These are phyloP conservation scores for Trametes sp. DNA, from an alignment of 1,284 basidiomycete genomes.

Conservation along the genomic window DNA sequence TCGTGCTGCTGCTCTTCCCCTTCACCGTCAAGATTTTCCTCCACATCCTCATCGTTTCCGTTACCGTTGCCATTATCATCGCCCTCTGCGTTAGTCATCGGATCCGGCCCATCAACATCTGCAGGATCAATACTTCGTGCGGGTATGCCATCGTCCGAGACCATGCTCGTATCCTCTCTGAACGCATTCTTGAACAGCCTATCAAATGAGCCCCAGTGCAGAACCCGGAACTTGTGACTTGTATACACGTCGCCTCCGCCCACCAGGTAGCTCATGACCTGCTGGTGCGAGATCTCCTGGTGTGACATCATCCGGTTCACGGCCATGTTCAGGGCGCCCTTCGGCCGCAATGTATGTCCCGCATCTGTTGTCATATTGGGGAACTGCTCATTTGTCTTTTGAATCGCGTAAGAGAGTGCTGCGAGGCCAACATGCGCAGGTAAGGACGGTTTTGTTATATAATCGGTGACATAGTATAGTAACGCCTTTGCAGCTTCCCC, in stretches of 20 bases:
- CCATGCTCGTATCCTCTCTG: too few relatives aligned
- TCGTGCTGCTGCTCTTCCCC: not conserved
- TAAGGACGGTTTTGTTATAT: slow-evolving; percentile 39
- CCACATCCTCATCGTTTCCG: too few relatives aligned
- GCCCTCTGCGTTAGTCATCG: too few relatives aligned
- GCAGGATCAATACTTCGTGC: too few relatives aligned
- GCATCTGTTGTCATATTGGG: not conserved
- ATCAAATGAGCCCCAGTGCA: slow-evolving; percentile 6
- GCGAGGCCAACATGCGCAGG: slow-evolving; percentile 16
- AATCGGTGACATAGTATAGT: slow-evolving; percentile 42
- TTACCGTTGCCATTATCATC: too few relatives aligned
- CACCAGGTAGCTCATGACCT: slow-evolving; percentile 20
- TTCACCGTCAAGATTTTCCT: too few relatives aligned
- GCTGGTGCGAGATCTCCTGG: slow-evolving; percentile 16
- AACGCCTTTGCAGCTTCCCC: slow-evolving; percentile 41
- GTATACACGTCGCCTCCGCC: slow-evolving; percentile 13
- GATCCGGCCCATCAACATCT: too few relatives aligned
- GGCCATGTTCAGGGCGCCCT: not conserved
- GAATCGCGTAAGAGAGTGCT: slow-evolving; percentile 1
- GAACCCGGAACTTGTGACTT: not conserved
- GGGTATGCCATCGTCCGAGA: too few relatives aligned
- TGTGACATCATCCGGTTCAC: slow-evolving; percentile 8
- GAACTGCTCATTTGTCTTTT: not conserved
- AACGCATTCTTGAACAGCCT: too few relatives aligned
- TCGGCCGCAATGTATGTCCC: not conserved